A percentile compares a stretch with the other conserved stretches of the same genome.
Evolutionary conservation across 768 basidiomycete genomes (phyloP).

Genomic region (Mycena latifolia): DNA sequence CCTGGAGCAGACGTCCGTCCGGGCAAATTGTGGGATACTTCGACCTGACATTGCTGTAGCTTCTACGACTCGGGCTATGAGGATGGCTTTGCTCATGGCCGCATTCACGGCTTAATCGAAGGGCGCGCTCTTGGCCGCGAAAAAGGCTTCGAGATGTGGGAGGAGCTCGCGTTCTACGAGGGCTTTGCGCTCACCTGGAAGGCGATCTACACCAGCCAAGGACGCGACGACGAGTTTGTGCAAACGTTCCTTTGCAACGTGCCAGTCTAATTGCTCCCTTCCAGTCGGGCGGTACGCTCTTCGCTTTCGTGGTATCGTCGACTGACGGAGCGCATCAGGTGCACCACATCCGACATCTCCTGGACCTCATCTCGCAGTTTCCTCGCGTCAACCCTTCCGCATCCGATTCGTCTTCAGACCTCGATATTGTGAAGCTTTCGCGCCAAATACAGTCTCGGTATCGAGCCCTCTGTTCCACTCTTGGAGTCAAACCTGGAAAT

Average conservation of each 20-base stretch:
- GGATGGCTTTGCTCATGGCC: slow-evolving; percentile 87
- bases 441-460: slow-evolving; percentile 91
- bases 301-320: neutral
- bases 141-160: slow-evolving; percentile 97
- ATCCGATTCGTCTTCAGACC: slow-evolving; percentile 53
- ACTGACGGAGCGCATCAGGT: neutral
- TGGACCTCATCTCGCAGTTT: slow-evolving; percentile 80
- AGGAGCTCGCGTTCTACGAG: slow-evolving; percentile 95
- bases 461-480: slow-evolving; percentile 83
- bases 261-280: neutral
- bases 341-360: slow-evolving; percentile 73
- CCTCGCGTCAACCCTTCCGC: slow-evolving; percentile 81
- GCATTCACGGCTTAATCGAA: slow-evolving; percentile 91
- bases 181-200: slow-evolving; percentile 86
- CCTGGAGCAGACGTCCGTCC: slow-evolving; percentile 71
- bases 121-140: slow-evolving; percentile 90
- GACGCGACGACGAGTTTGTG: slow-evolving; percentile 63
- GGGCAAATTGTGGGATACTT: neutral
- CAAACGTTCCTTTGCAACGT: neutral
- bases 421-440: slow-evolving; percentile 84
- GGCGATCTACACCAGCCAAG: slow-evolving; percentile 58
- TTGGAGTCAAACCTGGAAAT: slow-evolving; percentile 69
- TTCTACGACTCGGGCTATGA: slow-evolving; percentile 86
- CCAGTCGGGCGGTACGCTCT: slow-evolving; percentile 1
- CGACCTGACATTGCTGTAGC: slow-evolving; percentile 51